Conservation (phyloP, 345 rosid species). For the Pelargonium nanum region DNA sequence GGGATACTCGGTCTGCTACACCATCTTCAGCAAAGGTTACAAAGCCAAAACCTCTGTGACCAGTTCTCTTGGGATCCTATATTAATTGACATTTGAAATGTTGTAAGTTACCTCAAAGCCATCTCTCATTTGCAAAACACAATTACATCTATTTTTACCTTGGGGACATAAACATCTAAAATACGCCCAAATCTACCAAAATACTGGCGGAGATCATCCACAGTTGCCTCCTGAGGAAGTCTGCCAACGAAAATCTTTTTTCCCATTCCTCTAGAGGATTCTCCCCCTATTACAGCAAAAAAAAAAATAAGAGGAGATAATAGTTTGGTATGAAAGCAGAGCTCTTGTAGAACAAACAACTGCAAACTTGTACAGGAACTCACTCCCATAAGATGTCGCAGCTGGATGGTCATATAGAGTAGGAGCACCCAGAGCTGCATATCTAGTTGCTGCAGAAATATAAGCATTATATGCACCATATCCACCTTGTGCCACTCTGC, state of each 20-base stretch:
- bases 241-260: slow-evolving; percentile 93
- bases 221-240: slow-evolving; percentile 91
- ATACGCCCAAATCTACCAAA: slow-evolving; percentile 92
- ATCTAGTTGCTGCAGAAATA: slow-evolving; percentile 91
- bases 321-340: neutral
- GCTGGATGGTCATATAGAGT: slow-evolving; percentile 85
- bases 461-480: slow-evolving; percentile 99
- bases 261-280: slow-evolving; percentile 63
- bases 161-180: slow-evolving; percentile 85
- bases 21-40: slow-evolving; percentile 94
- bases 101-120: slow-evolving; percentile 2
- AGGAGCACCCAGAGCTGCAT: slow-evolving; percentile 90
- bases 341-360: neutral
- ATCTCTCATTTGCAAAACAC: neutral
- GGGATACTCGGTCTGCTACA: slow-evolving; percentile 84
- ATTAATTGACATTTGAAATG: slow-evolving; percentile 7
- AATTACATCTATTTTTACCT: slow-evolving; percentile 16
- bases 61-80: slow-evolving; percentile 86
- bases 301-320: neutral
- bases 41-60: slow-evolving; percentile 96
- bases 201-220: slow-evolving; percentile 73
- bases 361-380: slow-evolving; percentile 14
- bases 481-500: slow-evolving; percentile 63
- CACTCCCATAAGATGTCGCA: slow-evolving; percentile 63
- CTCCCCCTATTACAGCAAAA: slow-evolving; percentile 44